Percentiles rank a stretch among this genome's conserved stretches.
Conservation (phyloP, 2,329 filamentous ascomycete species). For the Xylariaceae sp. region DNA sequence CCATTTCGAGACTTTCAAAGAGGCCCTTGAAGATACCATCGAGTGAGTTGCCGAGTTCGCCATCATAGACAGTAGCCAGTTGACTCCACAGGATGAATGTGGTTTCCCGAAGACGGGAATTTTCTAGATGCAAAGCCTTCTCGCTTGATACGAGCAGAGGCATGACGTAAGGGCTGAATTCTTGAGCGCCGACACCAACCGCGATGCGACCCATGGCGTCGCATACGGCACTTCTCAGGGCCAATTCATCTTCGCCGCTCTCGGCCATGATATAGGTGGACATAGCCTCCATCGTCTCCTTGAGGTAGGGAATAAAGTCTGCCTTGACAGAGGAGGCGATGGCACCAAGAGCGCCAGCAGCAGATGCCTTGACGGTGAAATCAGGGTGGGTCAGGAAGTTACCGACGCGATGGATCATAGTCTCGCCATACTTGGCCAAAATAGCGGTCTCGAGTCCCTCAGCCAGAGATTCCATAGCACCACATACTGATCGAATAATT, state of each 20-base stretch:
- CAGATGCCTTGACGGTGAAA: slow-evolving; percentile 82
- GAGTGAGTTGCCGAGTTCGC: slow-evolving; percentile 75
- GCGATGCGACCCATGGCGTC: slow-evolving; percentile 94
- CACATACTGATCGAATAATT: slow-evolving; percentile 86
- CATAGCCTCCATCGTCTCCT: slow-evolving; percentile 84
- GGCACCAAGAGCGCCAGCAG: slow-evolving; percentile 84
- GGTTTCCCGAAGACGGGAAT: slow-evolving; percentile 88
- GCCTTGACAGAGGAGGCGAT: slow-evolving; percentile 81
- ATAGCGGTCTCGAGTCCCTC: slow-evolving; percentile 78
- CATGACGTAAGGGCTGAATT: slow-evolving; percentile 87
- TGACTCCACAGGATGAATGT: slow-evolving; percentile 97
- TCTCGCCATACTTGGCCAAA: slow-evolving; percentile 75
- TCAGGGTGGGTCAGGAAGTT: slow-evolving; percentile 80
- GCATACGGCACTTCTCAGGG: slow-evolving; percentile 82
- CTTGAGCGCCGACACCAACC: slow-evolving; percentile 74
- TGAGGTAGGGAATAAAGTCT: slow-evolving; percentile 86
- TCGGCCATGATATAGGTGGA: slow-evolving; percentile 81
- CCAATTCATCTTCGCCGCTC: slow-evolving; percentile 83
- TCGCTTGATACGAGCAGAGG: slow-evolving; percentile 90
- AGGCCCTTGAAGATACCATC: slow-evolving; percentile 74
- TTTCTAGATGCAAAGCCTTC: slow-evolving; percentile 82
- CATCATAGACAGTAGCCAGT: slow-evolving; percentile 88
- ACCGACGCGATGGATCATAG: slow-evolving; percentile 80
- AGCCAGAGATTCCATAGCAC: slow-evolving; percentile 85
- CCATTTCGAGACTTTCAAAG: slow-evolving; percentile 78